Evolutionary conservation across 2,329 filamentous ascomycete genomes (phyloP).

Genomic region (Cadophora sp.): DNA sequence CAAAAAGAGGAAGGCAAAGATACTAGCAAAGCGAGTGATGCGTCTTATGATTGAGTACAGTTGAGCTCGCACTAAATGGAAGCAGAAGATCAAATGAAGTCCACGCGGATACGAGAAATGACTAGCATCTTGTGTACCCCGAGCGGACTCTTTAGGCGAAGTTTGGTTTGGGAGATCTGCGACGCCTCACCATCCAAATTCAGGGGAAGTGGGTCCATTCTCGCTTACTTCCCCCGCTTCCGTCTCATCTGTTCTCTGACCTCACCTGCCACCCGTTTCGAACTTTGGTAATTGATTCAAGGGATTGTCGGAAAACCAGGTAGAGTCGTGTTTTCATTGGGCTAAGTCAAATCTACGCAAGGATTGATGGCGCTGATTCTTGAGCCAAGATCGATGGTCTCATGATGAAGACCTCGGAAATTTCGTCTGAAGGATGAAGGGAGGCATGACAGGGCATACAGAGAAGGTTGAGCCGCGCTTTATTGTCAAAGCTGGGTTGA

Average conservation of each 20-base stretch:
- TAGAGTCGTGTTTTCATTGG: background rate
- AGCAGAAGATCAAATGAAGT: no score
- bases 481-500: background rate
- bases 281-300: background rate
- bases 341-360: background rate
- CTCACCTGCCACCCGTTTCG: background rate
- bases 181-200: slow-evolving; percentile 7
- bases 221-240: background rate
- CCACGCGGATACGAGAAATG: no score
- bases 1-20: no score
- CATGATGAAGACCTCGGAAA: background rate
- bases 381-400: background rate
- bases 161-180: slow-evolving; percentile 7
- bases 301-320: background rate
- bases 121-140: no score
- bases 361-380: background rate
- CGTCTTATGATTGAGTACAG: no score
- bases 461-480: background rate
- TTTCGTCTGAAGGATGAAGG: background rate
- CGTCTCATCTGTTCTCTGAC: background rate
- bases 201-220: background rate
- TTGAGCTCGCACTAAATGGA: no score
- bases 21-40: no score
- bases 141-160: background rate
- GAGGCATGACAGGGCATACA: background rate